These are phyloP conservation scores for Chlamydomonas sphaeroides DNA, from an alignment of 139 green algal genomes.

Conservation along the genomic window DNA sequence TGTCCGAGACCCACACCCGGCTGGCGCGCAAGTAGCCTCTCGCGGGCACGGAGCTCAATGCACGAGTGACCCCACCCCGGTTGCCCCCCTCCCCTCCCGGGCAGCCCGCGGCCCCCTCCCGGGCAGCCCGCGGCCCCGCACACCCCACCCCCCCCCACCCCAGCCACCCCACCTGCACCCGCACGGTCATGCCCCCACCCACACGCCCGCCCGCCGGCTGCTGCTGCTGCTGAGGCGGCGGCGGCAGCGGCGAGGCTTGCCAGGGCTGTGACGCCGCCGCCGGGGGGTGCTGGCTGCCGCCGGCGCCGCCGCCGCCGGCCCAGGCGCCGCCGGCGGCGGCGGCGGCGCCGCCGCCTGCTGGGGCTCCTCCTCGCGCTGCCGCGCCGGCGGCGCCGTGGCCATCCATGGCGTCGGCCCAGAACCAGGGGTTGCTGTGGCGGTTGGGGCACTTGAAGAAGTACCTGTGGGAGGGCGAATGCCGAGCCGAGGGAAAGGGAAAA, in stretches of 20 bases:
- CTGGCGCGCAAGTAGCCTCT: too few relatives aligned
- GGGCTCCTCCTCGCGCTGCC: background rate
- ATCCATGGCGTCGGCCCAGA: constrained; percentile 3
- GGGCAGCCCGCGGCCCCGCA: too few relatives aligned
- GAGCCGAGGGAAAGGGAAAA: too few relatives aligned
- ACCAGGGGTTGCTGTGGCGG: background rate
- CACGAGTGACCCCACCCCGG: too few relatives aligned
- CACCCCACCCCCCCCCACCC: too few relatives aligned
- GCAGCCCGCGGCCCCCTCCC: too few relatives aligned
- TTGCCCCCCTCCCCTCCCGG: background rate
- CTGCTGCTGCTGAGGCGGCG: background rate
- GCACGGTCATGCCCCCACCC: background rate
- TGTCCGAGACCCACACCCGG: background rate
- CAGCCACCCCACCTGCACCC: background rate
- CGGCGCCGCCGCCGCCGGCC: too few relatives aligned
- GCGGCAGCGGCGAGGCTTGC: too few relatives aligned
- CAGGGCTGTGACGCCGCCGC: too few relatives aligned
- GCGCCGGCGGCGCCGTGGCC: too few relatives aligned
- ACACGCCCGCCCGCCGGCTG: background rate
- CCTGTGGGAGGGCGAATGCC: background rate
- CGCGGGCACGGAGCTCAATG: background rate
- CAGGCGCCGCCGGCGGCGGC: too few relatives aligned
- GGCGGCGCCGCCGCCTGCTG: background rate
- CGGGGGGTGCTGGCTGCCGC: background rate
- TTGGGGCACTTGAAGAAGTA: constrained; percentile 28